These are phyloP conservation scores for Porogramme epimiltina DNA, from an alignment of 1,284 basidiomycete species.

Conservation along the genomic window DNA sequence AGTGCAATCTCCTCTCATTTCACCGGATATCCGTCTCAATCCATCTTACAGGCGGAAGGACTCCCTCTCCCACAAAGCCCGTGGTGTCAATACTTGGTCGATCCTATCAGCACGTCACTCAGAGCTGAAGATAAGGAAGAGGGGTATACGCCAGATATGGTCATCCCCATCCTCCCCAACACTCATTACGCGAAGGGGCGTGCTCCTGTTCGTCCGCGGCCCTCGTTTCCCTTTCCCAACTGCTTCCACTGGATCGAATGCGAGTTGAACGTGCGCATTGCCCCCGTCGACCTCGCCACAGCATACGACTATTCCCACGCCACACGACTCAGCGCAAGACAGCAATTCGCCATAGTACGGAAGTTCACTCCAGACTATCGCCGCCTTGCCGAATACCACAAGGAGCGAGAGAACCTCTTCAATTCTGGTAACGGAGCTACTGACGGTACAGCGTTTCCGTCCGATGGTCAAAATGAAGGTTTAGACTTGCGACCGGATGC, in stretches of 20 bases:
- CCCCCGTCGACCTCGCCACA: too few relatives aligned
- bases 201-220: not conserved
- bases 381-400: too few relatives aligned
- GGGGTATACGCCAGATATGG: constrained; percentile 4
- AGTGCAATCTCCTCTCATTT: too few relatives aligned
- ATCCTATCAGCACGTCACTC: not conserved
- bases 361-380: too few relatives aligned
- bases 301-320: not conserved
- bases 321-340: too few relatives aligned
- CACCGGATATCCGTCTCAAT: too few relatives aligned
- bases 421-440: too few relatives aligned
- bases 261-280: not conserved
- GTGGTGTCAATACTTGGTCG: not conserved
- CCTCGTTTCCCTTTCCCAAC: constrained; percentile 4
- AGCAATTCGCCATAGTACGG: not conserved
- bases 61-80: constrained; percentile 1
- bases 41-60: not conserved
- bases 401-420: too few relatives aligned
- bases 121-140: not conserved
- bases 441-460: too few relatives aligned
- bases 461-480: too few relatives aligned
- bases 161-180: constrained; percentile 2
- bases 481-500: too few relatives aligned
- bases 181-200: not conserved
- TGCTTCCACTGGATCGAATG: constrained; percentile 9